Percentiles rank a stretch among this genome's conserved stretches.
phyloP scores from a whole-genome alignment of 2,329 filamentous ascomycete species.

The Phyllosticta ampelicida region DNA sequence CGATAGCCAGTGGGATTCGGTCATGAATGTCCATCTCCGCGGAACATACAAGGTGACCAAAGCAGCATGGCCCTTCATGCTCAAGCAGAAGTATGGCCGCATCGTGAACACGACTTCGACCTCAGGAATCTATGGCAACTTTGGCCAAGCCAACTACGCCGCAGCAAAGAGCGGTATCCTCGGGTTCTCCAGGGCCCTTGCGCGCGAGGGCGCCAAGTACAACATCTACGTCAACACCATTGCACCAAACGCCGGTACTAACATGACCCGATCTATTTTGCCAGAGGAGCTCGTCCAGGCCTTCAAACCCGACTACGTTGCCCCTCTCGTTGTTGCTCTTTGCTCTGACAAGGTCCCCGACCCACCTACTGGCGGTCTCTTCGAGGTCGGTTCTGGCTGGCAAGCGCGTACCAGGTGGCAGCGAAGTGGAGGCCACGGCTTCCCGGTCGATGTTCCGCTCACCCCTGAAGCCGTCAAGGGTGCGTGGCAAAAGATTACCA shows the following conservation, averaged over 20 bases:
- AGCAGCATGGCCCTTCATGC: slow-evolving; percentile 93
- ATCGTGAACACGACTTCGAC: slow-evolving; percentile 96
- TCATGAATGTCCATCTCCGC: slow-evolving; percentile 83
- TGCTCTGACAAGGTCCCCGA: slow-evolving; percentile 78
- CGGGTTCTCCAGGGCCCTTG: slow-evolving; percentile 86
- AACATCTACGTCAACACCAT: slow-evolving; percentile 99
- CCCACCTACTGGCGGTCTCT: slow-evolving; percentile 74
- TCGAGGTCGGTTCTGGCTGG: slow-evolving; percentile 94
- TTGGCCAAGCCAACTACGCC: slow-evolving; percentile 96
- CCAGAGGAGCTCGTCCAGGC: slow-evolving; percentile 97
- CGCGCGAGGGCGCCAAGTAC: slow-evolving; percentile 88
- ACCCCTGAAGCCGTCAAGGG: slow-evolving; percentile 75
- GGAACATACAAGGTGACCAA: slow-evolving; percentile 96
- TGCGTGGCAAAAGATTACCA: slow-evolving; percentile 54
- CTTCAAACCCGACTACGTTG: slow-evolving; percentile 98
- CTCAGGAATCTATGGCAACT: slow-evolving; percentile 97
- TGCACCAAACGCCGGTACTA: slow-evolving; percentile 90
- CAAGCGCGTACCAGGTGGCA: slow-evolving; percentile 89
- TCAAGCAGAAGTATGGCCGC: slow-evolving; percentile 97
- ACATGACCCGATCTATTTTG: slow-evolving; percentile 88
- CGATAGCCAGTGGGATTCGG: slow-evolving; percentile 82
- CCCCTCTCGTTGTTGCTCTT: slow-evolving; percentile 79
- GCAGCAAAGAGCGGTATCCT: slow-evolving; percentile 66
- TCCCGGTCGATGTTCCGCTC: slow-evolving; percentile 68
- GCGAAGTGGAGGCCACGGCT: slow-evolving; percentile 76